Evolutionary conservation across 768 basidiomycete species (phyloP), one percentile per base, ranked within the genome.

Genomic region (Favolaschia claudopus): DNA sequence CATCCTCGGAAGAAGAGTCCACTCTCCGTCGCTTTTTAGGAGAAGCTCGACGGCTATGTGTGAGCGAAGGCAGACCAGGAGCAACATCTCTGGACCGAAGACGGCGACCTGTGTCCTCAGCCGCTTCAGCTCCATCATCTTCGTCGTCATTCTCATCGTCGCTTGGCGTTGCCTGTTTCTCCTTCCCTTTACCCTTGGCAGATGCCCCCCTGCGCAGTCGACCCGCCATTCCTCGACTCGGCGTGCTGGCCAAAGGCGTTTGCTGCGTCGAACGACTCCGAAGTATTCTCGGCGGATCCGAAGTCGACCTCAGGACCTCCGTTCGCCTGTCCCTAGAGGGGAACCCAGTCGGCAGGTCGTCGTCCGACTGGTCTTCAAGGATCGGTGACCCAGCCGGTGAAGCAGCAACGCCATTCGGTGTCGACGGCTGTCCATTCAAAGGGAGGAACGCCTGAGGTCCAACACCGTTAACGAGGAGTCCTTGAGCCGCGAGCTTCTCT

Each of bases 11-110:
- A 1, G 77, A 75, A 31, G 76, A 77, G 48, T 79, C 77, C 6
- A 80, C 68, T 60, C 78, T 76, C 66, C 77, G 72, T 38, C 83
- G 79, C 70, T 86, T 86, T 56, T 77, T 74, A 39, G 76, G 69
- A 7, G 76, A 65, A 27, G 62, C 31, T 54, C 62, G 67, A 28
- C 70, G 50, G 5, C 66, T 54, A 22, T 61, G 60, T 24, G 60
- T 48, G 29, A 50, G 34, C 15, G 48, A 4, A 14, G 42, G 36
- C 40, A 47, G 45, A 40, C 61, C 66, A 22, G 63, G 55, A 2
- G 49, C 51, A 28, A 17, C 20, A 28, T 55, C 46, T 55, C 61
- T 24, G n/a, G 61, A 62, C 39, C 61, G 37, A 37, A 62, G 31
- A 3, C 38, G 61, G 17, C 54, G 47, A 17, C 55, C 51, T 15